Evolutionary conservation across 2,329 filamentous ascomycete genomes (phyloP).

Genomic region (Penicillium verrucosum): DNA sequence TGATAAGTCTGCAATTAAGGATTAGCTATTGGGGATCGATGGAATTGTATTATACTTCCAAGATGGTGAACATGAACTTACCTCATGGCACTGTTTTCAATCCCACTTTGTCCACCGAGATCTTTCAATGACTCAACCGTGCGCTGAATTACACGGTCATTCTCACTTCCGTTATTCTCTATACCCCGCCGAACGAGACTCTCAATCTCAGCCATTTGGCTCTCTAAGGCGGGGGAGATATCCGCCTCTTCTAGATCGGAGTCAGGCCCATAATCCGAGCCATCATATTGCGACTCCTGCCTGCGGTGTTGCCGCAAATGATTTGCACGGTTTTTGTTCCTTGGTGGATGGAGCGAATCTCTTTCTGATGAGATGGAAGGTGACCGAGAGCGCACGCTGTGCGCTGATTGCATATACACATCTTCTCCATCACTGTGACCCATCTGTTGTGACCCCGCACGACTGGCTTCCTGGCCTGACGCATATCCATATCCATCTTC

Average conservation of each 20-base stretch:
- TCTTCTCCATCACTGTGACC: constrained; percentile 33
- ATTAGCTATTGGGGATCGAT: background rate
- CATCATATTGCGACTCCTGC: constrained; percentile 51
- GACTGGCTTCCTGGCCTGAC: constrained; percentile 37
- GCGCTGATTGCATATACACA: constrained; percentile 26
- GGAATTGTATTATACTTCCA: background rate
- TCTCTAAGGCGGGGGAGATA: constrained; percentile 54
- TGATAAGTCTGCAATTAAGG: constrained; percentile 49
- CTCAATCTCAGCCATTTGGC: constrained; percentile 55
- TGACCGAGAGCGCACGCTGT: constrained; percentile 28
- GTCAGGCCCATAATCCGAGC: constrained; percentile 57
- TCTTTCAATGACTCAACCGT: constrained; percentile 53
- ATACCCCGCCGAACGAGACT: constrained; percentile 53
- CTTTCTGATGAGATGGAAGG: constrained; percentile 25
- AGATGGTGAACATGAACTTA: constrained; percentile 34
- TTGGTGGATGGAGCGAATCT: constrained; percentile 34
- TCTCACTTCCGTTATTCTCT: constrained; percentile 51
- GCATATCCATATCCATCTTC: constrained; percentile 47
- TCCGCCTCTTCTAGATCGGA: constrained; percentile 54
- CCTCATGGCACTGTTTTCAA: constrained; percentile 57
- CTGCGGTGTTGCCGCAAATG: constrained; percentile 37
- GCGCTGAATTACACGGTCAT: constrained; percentile 52
- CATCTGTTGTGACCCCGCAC: constrained; percentile 29
- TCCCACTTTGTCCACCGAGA: constrained; percentile 53
- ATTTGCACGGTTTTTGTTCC: constrained; percentile 39